Evolutionary conservation across 306 rosid species (phyloP).

Genomic region (Neltuma alba): DNA sequence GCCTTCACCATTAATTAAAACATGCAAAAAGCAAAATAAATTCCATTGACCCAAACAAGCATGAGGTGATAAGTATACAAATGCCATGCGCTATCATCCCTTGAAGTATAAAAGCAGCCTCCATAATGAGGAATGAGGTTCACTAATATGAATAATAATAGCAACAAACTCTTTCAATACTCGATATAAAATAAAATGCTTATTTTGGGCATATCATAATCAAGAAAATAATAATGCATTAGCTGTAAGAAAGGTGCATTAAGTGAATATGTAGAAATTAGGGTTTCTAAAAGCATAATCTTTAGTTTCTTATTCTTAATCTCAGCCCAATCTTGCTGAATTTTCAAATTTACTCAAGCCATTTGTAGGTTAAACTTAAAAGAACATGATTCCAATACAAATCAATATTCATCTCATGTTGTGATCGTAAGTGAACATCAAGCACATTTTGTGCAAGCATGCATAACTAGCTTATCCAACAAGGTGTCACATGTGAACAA

Average conservation of each 20-base stretch:
- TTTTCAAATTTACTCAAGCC: not conserved
- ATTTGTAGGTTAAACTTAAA: not conserved
- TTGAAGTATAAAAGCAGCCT: conserved; percentile 1
- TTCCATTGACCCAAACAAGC: conserved; percentile 22
- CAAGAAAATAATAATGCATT: conserved; percentile 15
- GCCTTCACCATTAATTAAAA: conserved; percentile 10
- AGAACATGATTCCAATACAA: conserved; percentile 1
- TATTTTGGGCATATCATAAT: not conserved
- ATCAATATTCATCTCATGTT: not conserved
- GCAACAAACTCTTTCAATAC: not conserved
- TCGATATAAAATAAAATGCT: not conserved
- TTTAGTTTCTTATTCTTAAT: conserved; percentile 11
- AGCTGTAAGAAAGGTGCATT: not conserved
- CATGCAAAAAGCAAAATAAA: conserved; percentile 1
- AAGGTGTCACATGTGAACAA: not conserved
- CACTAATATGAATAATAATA: conserved; percentile 13
- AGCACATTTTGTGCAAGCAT: not conserved
- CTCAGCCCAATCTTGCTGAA: not conserved
- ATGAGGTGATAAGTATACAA: not conserved
- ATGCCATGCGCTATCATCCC: not conserved
- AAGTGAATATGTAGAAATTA: not conserved
- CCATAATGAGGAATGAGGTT: conserved; percentile 8
- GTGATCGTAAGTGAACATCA: not conserved
- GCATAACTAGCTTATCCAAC: not conserved
- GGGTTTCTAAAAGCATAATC: conserved; percentile 2